These are phyloP conservation scores for Hypholoma sublateritium DNA, from an alignment of 768 basidiomycete species.

Conservation along the genomic window DNA sequence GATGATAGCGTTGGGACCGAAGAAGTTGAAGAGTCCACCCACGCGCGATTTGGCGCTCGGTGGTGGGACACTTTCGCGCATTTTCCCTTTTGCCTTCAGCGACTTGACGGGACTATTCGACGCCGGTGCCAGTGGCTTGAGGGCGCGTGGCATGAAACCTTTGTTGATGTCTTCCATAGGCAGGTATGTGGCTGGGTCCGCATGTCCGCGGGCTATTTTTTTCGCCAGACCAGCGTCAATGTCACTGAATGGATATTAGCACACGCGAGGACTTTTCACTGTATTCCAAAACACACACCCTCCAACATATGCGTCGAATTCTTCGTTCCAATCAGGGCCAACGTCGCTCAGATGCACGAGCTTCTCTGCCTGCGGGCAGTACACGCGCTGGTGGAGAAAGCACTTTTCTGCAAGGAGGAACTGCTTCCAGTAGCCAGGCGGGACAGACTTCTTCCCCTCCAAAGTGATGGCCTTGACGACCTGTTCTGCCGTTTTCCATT, in stretches of 20 bases:
- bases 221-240: slow-evolving; percentile 65
- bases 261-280: neutral
- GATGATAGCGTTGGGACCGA: slow-evolving; percentile 54
- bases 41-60: slow-evolving; percentile 3
- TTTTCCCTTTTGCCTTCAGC: slow-evolving; percentile 50
- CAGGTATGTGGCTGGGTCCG: slow-evolving; percentile 65
- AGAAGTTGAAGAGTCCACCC: slow-evolving; percentile 58
- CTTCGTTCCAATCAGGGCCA: slow-evolving; percentile 53
- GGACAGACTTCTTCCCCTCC: slow-evolving; percentile 85
- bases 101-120: slow-evolving; percentile 20
- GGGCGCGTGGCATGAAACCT: slow-evolving; percentile 49
- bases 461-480: slow-evolving; percentile 71
- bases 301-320: slow-evolving; percentile 72
- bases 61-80: slow-evolving; percentile 30
- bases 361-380: slow-evolving; percentile 63
- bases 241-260: slow-evolving; percentile 44
- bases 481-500: slow-evolving; percentile 85
- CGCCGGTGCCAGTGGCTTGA: slow-evolving; percentile 37
- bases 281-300: slow-evolving; percentile 39
- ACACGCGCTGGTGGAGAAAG: slow-evolving; percentile 92
- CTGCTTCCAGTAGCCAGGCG: slow-evolving; percentile 68
- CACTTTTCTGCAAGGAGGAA: slow-evolving; percentile 88
- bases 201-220: slow-evolving; percentile 63
- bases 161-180: slow-evolving; percentile 84
- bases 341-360: slow-evolving; percentile 74